Evolutionary conservation across 1,284 basidiomycete species (phyloP).

Genomic region (Pseudozyma pruni): DNA sequence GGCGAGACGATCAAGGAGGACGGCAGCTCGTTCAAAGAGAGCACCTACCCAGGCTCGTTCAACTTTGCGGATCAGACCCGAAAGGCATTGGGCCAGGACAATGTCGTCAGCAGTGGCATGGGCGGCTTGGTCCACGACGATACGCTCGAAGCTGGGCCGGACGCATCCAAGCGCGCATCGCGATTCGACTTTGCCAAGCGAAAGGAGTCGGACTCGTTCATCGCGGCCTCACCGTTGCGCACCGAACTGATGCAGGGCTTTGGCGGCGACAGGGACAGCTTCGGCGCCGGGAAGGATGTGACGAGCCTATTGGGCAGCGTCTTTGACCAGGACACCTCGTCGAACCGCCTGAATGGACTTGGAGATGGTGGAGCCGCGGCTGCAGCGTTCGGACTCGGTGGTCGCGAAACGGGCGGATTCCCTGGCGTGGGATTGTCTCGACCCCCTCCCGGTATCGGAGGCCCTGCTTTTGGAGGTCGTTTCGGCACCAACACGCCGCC

Average conservation of each 20-base stretch:
- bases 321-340: conserved; percentile 45
- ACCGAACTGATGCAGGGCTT: conserved; percentile 36
- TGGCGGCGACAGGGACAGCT: conserved; percentile 21
- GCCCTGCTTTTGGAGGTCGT: conserved; percentile 33
- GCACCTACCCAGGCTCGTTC: conserved; percentile 41
- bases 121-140: conserved; percentile 22
- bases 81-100: conserved; percentile 50
- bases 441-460: conserved; percentile 42
- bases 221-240: conserved; percentile 37
- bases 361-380: conserved; percentile 34
- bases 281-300: conserved; percentile 39
- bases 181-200: conserved; percentile 63
- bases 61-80: conserved; percentile 52
- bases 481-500: conserved; percentile 48
- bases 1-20: conserved; percentile 50
- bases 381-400: conserved; percentile 23
- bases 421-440: conserved; percentile 39
- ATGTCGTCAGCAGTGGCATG: conserved; percentile 8
- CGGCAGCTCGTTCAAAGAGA: conserved; percentile 35
- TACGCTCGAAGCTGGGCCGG: conserved; percentile 17
- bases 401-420: conserved; percentile 33
- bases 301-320: conserved; percentile 54
- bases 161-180: conserved; percentile 46
- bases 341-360: conserved; percentile 20
- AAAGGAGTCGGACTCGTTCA: conserved; percentile 53